Conservation (phyloP, 2,329 filamentous ascomycete species). For the Calonectria crousiana region DNA sequence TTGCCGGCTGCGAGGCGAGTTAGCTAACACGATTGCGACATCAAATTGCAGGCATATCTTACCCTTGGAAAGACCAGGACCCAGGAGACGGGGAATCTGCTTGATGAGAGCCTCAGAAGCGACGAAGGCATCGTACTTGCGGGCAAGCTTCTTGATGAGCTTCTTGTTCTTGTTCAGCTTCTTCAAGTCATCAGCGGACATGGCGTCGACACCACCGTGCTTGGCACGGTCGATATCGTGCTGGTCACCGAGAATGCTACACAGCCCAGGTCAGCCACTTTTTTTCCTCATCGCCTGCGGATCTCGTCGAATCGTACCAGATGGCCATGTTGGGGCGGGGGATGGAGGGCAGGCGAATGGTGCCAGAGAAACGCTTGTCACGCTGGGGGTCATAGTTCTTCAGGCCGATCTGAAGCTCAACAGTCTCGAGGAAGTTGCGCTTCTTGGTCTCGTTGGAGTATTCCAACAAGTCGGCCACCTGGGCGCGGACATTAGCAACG, state of each 20-base stretch:
- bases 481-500: slow-evolving; percentile 94
- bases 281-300: not conserved
- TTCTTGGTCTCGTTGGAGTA: slow-evolving; percentile 97
- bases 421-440: slow-evolving; percentile 97
- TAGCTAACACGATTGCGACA: slow-evolving; percentile 4
- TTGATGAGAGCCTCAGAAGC: slow-evolving; percentile 98
- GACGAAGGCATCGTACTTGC: slow-evolving; percentile 99
- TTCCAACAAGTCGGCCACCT: slow-evolving; percentile 93
- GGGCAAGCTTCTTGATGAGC: slow-evolving; percentile 99
- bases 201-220: slow-evolving; percentile 98
- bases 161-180: slow-evolving; percentile 99
- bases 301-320: slow-evolving; percentile 59
- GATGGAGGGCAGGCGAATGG: slow-evolving; percentile 92
- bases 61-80: slow-evolving; percentile 98
- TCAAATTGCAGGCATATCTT: slow-evolving; percentile 48
- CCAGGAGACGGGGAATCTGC: slow-evolving; percentile 99
- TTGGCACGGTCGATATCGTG: slow-evolving; percentile 99
- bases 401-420: slow-evolving; percentile 92
- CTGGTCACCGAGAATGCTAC: slow-evolving; percentile 75
- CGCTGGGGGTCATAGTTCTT: slow-evolving; percentile 99
- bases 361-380: slow-evolving; percentile 99
- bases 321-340: slow-evolving; percentile 92
- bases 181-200: slow-evolving; percentile 99
- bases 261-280: slow-evolving; percentile 26
- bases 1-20: slow-evolving; percentile 81